Base-by-base conservation (phyloP, 306 rosid genomes). In the Citrullus amarus region DNA sequence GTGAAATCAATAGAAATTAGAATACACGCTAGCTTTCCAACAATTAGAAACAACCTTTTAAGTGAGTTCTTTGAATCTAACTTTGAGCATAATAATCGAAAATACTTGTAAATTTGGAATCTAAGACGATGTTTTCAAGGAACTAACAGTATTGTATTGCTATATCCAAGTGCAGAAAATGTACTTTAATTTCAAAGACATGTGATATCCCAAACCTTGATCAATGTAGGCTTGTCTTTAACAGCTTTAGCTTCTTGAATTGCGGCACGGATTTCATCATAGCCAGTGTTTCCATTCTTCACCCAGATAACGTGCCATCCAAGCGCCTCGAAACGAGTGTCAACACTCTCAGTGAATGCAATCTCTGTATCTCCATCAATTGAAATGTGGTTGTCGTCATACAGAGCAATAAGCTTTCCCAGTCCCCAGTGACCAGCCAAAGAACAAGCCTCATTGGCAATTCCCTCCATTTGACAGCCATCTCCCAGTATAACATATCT, bases 241-340 rank as follows among this genome's bases (percentile, higher is more conserved):
- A 92, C 91, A 80, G 97, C 86, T 84, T 96, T 91, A 30, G 99
- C 99, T 85, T 96, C 97, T 87, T 91, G 86, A 79, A 96, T 91
- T 78, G 99, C 99, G 70, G 97, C 99, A 38, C 99, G 97, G 66
- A 96, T 92, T 8, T 92, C 98, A 87, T 96, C 97, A 79, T 86
- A 96, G 38, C 97, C 98, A 25, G 83, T 88, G 88, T 96, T 96
- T 79, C 99, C 99, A 78, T 96, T 92, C 97, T 92, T 90, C 73
- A 96, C 99, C 98, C 98, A 96, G 79, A 96, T 88, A 79, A 96
- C 91, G 28, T 96, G 97, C 99, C 99, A 96, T 22, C 99, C 99
- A 77, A 96, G 99, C 74, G 84, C 98, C 89, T 96, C 98, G 68
- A 88, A 96, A 79, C 99, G 98, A 53, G 73, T 85, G 39, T 88